Base-by-base conservation (phyloP, 495 filamentous ascomycete genomes). In the Aspergillus sparsus region DNA sequence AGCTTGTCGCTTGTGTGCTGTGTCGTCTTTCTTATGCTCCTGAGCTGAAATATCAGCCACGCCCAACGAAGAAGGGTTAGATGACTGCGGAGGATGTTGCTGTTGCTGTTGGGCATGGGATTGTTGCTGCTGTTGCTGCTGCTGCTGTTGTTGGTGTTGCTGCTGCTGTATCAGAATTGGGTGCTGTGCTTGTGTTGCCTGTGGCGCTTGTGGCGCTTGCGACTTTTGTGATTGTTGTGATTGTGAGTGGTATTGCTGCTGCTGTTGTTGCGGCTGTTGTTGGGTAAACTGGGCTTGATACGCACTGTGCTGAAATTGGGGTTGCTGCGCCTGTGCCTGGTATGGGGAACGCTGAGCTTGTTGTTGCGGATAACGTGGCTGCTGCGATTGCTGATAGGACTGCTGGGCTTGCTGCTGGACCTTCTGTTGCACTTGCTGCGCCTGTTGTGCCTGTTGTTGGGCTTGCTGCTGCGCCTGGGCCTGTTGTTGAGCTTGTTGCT, bases 291-390 rank as follows among this genome's bases (percentile, higher is more conserved):
- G 65, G 16, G 60, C 57, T 44, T 68, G 47, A 8, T 63, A 44
- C 53, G 68, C 66, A 33, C 15, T 3, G 16, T 68, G 67, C 36
- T 73, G 71, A 8, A 64, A 64, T 34, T 71, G 66, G 18, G 64
- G 66, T 27, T 72, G 63, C 35, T 61, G 58, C 46, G 68, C 60
- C 35, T 72, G 71, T 16, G 67, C 32, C 21, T 72, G 68, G 27
- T 71, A 68, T 5, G 71, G 71, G 0, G 69, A 65, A 41, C 71
- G 66, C 32, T 73, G 70, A 0, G 74, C 72, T 11, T 71, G 72
- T 31, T 71, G 68, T 6, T 72, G 68, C 4, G 74, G 71, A 7
- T 70, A 67, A 8, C 64, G 69, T 6, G 68, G 53, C 27, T 65
- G 67, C 32, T 67, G 68, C 6, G 42, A 34, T 37, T 69, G 70